Conservation (phyloP, 2,329 filamentous ascomycete genomes). For the Ramularia endophylla region DNA sequence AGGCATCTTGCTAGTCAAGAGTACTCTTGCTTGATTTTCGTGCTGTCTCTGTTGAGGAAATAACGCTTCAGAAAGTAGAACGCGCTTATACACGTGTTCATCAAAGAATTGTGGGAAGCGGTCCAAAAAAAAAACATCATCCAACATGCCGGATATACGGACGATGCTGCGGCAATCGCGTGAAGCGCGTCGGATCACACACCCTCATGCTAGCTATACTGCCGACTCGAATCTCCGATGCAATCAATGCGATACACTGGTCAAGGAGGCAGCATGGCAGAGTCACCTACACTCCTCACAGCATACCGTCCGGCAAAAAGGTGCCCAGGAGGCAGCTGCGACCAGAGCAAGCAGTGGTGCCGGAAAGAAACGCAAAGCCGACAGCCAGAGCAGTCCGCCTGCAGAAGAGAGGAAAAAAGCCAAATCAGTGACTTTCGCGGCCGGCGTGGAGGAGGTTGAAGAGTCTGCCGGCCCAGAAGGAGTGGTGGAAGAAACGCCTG, state of each 20-base stretch:
- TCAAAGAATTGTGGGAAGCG: too few species aligned
- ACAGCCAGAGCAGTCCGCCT: constrained; percentile 10
- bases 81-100: too few species aligned
- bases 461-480: constrained; percentile 23
- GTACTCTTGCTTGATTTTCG: too few species aligned
- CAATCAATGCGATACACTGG: constrained; percentile 56
- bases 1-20: too few species aligned
- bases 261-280: constrained; percentile 66
- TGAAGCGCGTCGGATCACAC: constrained; percentile 64
- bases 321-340: constrained; percentile 26
- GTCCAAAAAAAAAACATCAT: too few species aligned
- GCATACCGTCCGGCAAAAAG: constrained; percentile 36
- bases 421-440: constrained; percentile 9
- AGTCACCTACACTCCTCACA: constrained; percentile 51
- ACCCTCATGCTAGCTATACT: constrained; percentile 63
- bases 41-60: too few species aligned
- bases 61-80: too few species aligned
- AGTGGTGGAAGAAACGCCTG: not conserved
- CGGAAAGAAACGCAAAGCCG: constrained; percentile 52
- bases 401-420: constrained; percentile 18
- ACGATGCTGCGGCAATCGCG: constrained; percentile 73
- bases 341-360: constrained; percentile 20
- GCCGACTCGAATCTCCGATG: constrained; percentile 63
- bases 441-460: constrained; percentile 9
- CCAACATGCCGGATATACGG: constrained; percentile 70